Evolutionary conservation across 139 green algal genomes (phyloP), one percentile per base, ranked within the genome.

Genomic region (Mesotaenium endlicherianum): DNA sequence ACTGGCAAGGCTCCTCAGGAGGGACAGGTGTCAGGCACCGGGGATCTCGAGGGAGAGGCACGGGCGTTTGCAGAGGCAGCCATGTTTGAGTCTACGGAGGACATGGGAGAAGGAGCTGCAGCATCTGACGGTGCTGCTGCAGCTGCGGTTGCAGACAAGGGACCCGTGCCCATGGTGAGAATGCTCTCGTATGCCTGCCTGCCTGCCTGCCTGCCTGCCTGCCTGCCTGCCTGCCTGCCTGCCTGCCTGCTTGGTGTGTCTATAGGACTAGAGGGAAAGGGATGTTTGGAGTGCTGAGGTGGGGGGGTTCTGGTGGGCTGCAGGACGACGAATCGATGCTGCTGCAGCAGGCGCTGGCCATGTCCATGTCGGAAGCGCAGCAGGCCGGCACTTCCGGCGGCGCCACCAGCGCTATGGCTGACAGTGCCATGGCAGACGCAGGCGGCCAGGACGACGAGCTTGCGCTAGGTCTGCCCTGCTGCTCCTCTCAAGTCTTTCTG

Each of bases 261-360:
- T 64, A 26, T 64, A 64, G 26, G 26, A 64, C 26, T 20, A 34
- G 26, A 34, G 53, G 20, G 53, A 20, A 34, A 20, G 20, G 53
- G 26, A 64, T 34, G 26, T 64, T 26, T 20, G 20, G 26, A 64
- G 53, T 34, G 20, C 53, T 64, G 53, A 26, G 53, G 53, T n/a
- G 26, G 20, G 20, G 53, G 26, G 20, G 20, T 64, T 64, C 26
- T 64, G 20, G 53, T 34, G 60, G 17, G 43, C 5, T 72, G 60
- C 75, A 96, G 92, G 92, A 90, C 40, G 88, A 97, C 70, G 93
- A 96, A 79, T 90, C 95, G 68, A 91, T 83, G 38, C 83, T 97
- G 76, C 86, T 97, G 75, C 93, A 95, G 87, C 90, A 95, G 81
- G 93, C 93, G 49, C 90, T 99, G 55, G 95, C 94, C 1, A 95